phyloP scores from a whole-genome alignment of 768 basidiomycete species.

The Solioccasus polychromus region DNA sequence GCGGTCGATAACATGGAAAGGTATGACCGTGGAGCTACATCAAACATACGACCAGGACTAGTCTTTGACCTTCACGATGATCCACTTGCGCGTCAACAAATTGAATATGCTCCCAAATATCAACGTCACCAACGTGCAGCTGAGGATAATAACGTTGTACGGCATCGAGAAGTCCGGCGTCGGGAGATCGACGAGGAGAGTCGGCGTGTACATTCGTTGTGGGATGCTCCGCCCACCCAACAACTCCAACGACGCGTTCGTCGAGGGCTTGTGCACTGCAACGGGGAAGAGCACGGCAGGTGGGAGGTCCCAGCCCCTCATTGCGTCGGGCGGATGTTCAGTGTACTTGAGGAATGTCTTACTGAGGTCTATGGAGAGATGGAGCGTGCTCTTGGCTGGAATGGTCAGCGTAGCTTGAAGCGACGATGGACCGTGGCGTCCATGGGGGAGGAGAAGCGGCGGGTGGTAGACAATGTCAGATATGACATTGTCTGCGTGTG shows the following conservation, averaged over 20 bases:
- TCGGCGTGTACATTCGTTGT: conserved; percentile 68
- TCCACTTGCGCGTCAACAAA: conserved; percentile 75
- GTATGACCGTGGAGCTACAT: no score
- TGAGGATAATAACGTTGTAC: conserved; percentile 98
- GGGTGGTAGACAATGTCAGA: conserved; percentile 58
- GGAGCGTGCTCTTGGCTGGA: conserved; percentile 64
- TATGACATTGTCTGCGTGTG: conserved; percentile 55
- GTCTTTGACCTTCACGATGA: conserved; percentile 42
- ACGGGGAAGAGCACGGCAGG: conserved; percentile 69
- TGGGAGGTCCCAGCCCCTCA: conserved; percentile 92
- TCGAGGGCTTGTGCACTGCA: background rate
- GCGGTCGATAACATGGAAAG: no score
- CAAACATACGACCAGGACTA: conserved; percentile 1
- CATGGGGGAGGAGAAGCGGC: conserved; percentile 28
- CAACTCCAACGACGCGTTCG: conserved; percentile 4
- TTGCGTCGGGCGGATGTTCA: conserved; percentile 94
- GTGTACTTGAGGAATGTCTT: conserved; percentile 91
- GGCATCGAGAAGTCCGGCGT: conserved; percentile 99
- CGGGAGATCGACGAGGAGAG: conserved; percentile 89
- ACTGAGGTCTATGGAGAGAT: conserved; percentile 68
- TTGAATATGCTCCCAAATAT: conserved; percentile 95
- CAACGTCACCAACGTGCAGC: conserved; percentile 84
- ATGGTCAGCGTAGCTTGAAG: conserved; percentile 69
- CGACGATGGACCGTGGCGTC: conserved; percentile 48
- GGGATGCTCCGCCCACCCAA: conserved; percentile 8